Percentiles rank a stretch among this genome's conserved stretches.
These are phyloP conservation scores for Sporothrix luriei DNA, from an alignment of 2,329 filamentous ascomycete genomes.

Conservation along the genomic window DNA sequence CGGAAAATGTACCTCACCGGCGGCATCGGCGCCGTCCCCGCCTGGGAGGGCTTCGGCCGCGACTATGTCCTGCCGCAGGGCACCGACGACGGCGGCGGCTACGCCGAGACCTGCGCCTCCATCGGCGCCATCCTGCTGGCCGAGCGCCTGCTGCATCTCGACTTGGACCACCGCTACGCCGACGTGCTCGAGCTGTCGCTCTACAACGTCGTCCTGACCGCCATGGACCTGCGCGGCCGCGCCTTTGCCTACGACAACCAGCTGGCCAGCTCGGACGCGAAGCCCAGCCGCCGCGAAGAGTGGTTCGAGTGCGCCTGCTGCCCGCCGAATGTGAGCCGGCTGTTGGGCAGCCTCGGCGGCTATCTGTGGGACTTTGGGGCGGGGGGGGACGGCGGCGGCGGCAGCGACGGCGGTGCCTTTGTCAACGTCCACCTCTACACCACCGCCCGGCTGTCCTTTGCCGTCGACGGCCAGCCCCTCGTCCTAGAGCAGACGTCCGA, in stretches of 20 bases:
- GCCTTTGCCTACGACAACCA: constrained; percentile 18
- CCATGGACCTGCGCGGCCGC: constrained; percentile 2
- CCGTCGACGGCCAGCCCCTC: neutral
- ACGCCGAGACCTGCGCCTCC: constrained; percentile 18
- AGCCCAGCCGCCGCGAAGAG: neutral
- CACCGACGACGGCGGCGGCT: neutral
- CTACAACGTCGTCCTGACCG: constrained; percentile 21
- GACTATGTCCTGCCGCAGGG: constrained; percentile 10
- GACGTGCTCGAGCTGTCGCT: constrained; percentile 21
- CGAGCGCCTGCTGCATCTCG: constrained; percentile 13
- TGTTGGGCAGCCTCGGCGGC: constrained; percentile 2
- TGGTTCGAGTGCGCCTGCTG: constrained; percentile 20
- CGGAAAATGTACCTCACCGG: constrained; percentile 1
- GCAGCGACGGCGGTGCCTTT: neutral
- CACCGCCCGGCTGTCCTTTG: constrained; percentile 8
- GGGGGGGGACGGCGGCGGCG: neutral
- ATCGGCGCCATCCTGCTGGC: constrained; percentile 20
- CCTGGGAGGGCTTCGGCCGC: constrained; percentile 6
- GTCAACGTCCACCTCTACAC: constrained; percentile 17
- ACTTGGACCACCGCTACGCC: constrained; percentile 4
- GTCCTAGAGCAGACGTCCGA: constrained; percentile 10
- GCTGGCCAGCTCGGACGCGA: neutral
- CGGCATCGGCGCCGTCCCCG: constrained; percentile 1
- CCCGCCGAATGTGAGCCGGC: constrained; percentile 9
- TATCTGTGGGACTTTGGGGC: constrained; percentile 15